Evolutionary conservation across 331 rosid species (phyloP), one percentile per base, ranked within the genome.

Genomic region (Pyrus hybrid): DNA sequence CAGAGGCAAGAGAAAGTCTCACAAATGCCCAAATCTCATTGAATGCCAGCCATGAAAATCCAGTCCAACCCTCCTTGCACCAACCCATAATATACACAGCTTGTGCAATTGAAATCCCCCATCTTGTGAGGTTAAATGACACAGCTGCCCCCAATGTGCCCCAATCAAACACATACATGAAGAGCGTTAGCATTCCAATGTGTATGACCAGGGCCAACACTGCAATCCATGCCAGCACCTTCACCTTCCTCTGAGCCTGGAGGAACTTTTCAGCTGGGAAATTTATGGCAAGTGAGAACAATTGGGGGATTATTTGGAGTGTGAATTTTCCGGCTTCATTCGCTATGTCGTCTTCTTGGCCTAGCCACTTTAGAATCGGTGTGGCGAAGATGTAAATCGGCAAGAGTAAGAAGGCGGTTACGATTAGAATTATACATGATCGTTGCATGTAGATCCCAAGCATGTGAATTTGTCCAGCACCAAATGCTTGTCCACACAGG

Each of bases 11-110:
- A n/a, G n/a, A n/a, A n/a, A n/a, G n/a, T n/a, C n/a, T n/a, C n/a
- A n/a, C n/a, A n/a, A n/a, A 93, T 14, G 85, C 82, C 98, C 93
- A 91, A 2, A 93, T 79, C 57, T 93, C 97, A 67, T 86, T 88
- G 62, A 91, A 81, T 10, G 97, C 98, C 74, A 62, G 10, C 93
- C 89, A 79, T 5, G 84, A 76, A 62, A 76, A 76, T 4, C 81
- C 84, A 13, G 14, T 41, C 84, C 84, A 81, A 2, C 74, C 74
- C 18, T 76, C 81, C 7, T 12, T 54, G 61, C 84, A 76, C 84
- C 78, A 76, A 47, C 37, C 84, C 3, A 70, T 3, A 13, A 81
- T 69, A 30, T 76, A 81, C 25, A 57, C 67, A 14, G 58, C 49
- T 67, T 76, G 84, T 23, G 77, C 70, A 18, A 81, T 64, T 70